Evolutionary conservation across 345 rosid genomes (phyloP).

Genomic region (Eucalyptus regnans): DNA sequence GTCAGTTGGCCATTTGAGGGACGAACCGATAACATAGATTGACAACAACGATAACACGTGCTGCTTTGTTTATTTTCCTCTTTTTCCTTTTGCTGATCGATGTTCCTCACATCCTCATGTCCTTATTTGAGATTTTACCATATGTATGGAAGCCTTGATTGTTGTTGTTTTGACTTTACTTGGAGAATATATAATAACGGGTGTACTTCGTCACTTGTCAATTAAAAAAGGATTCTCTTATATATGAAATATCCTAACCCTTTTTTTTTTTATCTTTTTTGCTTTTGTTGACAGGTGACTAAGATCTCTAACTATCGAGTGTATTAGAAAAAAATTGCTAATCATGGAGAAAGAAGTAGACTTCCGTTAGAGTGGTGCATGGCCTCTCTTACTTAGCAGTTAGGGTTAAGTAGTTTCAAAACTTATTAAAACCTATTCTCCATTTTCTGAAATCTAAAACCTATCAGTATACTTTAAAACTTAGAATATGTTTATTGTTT

Average conservation of each 20-base stretch:
- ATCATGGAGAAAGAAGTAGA: neutral
- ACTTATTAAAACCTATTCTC: no score
- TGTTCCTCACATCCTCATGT: neutral
- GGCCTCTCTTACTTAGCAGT: neutral
- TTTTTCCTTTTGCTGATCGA: neutral
- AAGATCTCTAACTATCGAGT: neutral
- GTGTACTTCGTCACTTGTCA: neutral
- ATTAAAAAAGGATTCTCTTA: neutral
- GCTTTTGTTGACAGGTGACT: neutral
- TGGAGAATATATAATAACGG: neutral
- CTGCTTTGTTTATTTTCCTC: neutral
- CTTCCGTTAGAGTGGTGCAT: neutral
- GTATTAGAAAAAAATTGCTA: neutral
- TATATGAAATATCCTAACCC: neutral
- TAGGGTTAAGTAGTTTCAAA: no score
- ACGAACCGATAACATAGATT: neutral
- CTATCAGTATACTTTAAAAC: no score
- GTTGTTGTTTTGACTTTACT: neutral
- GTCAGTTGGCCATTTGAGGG: slow-evolving; percentile 45
- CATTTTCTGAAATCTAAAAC: no score
- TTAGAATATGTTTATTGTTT: no score
- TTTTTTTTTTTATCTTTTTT: neutral
- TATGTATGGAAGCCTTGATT: neutral
- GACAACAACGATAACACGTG: neutral
- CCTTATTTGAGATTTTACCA: neutral